phyloP scores from a whole-genome alignment of 2,329 filamentous ascomycete species.

The Ceratocystis lukuohia region DNA sequence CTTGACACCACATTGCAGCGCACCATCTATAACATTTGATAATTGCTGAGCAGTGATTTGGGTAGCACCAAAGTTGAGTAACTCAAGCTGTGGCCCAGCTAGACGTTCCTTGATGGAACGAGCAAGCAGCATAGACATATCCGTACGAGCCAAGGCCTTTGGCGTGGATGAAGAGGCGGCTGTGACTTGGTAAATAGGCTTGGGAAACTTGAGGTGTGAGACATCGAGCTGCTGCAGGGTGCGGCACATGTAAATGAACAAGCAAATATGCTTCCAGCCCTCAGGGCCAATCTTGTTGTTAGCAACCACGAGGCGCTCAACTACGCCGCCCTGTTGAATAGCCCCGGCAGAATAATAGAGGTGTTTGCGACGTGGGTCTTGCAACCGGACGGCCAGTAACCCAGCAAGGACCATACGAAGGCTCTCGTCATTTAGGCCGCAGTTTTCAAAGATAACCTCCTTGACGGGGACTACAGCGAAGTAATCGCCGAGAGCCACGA shows the following conservation, averaged over 20 bases:
- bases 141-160: conserved; percentile 37
- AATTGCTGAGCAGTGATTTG: conserved; percentile 58
- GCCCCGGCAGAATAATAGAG: conserved; percentile 25
- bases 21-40: conserved; percentile 63
- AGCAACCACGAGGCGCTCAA: conserved; percentile 78
- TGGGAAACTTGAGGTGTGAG: conserved; percentile 68
- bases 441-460: conserved; percentile 75
- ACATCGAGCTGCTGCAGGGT: conserved; percentile 78
- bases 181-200: conserved; percentile 18
- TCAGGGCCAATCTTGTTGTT: conserved; percentile 80
- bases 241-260: conserved; percentile 82
- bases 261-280: conserved; percentile 80
- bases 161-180: conserved; percentile 22
- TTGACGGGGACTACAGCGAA: conserved; percentile 84
- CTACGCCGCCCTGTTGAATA: conserved; percentile 50
- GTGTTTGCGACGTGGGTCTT: conserved; percentile 36
- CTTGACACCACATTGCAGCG: conserved; percentile 62
- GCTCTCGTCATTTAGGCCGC: conserved; percentile 74
- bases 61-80: conserved; percentile 73
- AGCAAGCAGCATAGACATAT: conserved; percentile 46
- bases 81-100: conserved; percentile 61
- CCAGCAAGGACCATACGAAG: conserved; percentile 77
- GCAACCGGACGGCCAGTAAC: conserved; percentile 63
- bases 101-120: conserved; percentile 65
- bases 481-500: conserved; percentile 83